phyloP scores from a whole-genome alignment of 140 eudicot genomes.

The Flaveria floridana region DNA sequence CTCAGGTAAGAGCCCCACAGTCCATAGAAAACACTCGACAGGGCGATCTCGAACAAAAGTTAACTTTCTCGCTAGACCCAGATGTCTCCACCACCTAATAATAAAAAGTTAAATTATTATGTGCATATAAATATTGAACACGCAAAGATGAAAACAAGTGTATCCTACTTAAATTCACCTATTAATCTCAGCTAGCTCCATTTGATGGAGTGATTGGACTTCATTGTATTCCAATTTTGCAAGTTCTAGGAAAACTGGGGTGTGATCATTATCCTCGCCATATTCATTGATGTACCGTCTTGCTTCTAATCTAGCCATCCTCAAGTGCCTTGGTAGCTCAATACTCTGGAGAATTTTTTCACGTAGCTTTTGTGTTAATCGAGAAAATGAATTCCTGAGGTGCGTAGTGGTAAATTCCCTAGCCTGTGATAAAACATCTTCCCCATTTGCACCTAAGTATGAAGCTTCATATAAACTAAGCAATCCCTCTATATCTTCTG shows the following conservation, averaged over 20 bases:
- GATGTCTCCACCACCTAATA: slow-evolving; percentile 55
- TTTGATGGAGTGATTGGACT: slow-evolving; percentile 51
- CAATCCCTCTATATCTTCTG: slow-evolving; percentile 42
- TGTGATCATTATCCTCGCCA: slow-evolving; percentile 27
- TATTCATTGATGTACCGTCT: slow-evolving; percentile 48
- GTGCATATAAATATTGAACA: too few relatives aligned
- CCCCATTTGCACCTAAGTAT: slow-evolving; percentile 45
- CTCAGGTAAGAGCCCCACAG: slow-evolving; percentile 51
- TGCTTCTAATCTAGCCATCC: slow-evolving; percentile 60
- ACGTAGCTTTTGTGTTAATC: slow-evolving; percentile 23
- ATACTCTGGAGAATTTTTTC: slow-evolving; percentile 33
- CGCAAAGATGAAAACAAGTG: too few relatives aligned
- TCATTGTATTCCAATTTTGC: slow-evolving; percentile 56
- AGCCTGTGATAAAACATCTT: slow-evolving; percentile 44
- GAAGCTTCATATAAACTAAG: slow-evolving; percentile 72
- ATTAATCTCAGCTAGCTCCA: slow-evolving; percentile 45
- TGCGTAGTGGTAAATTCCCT: slow-evolving; percentile 35
- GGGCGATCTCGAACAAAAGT: slow-evolving; percentile 52
- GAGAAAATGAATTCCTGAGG: slow-evolving; percentile 29
- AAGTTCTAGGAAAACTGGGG: slow-evolving; percentile 41
- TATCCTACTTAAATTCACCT: slow-evolving; percentile 31
- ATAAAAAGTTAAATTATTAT: too few relatives aligned
- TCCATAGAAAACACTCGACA: slow-evolving; percentile 62
- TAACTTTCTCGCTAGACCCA: slow-evolving; percentile 45
- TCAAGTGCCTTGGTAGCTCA: slow-evolving; percentile 51